These are phyloP conservation scores for Ilyonectria robusta DNA, from an alignment of 2,329 filamentous ascomycete species.

Conservation along the genomic window DNA sequence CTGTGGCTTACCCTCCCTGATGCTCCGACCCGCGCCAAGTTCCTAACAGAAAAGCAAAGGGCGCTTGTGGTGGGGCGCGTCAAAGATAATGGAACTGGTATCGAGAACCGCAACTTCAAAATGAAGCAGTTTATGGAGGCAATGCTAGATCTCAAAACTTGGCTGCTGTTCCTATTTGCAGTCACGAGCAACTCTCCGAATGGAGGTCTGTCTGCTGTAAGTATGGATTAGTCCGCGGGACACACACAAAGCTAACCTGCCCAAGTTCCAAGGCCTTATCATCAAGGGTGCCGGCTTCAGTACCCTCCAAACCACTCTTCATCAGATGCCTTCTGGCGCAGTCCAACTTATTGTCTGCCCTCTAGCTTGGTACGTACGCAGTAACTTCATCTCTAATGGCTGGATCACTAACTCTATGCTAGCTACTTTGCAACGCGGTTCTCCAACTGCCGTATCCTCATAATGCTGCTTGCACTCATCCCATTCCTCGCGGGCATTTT, in stretches of 20 bases:
- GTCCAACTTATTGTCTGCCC: constrained; percentile 35
- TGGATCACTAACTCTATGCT: background rate
- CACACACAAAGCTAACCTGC: background rate
- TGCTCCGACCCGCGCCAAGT: constrained; percentile 64
- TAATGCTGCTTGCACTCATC: constrained; percentile 29
- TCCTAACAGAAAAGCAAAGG: constrained; percentile 61
- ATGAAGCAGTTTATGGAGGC: constrained; percentile 63
- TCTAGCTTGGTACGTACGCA: constrained; percentile 34
- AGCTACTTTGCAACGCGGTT: constrained; percentile 34
- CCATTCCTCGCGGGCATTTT: constrained; percentile 35
- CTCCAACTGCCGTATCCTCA: constrained; percentile 27
- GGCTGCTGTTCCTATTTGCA: constrained; percentile 69
- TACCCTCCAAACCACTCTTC: constrained; percentile 31
- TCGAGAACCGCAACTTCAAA: constrained; percentile 66
- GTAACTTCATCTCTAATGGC: background rate
- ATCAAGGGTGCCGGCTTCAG: constrained; percentile 43
- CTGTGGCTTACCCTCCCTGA: constrained; percentile 69
- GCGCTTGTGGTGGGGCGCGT: constrained; percentile 64
- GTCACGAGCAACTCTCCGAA: constrained; percentile 69
- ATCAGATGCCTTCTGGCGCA: constrained; percentile 40
- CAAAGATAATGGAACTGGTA: constrained; percentile 65
- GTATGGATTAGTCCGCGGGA: background rate
- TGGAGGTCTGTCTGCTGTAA: constrained; percentile 56
- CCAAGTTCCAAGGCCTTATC: constrained; percentile 43
- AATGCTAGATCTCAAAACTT: constrained; percentile 69